Conservation (phyloP, 1,139 yeast species). For the Geotrichum histeridarum region DNA sequence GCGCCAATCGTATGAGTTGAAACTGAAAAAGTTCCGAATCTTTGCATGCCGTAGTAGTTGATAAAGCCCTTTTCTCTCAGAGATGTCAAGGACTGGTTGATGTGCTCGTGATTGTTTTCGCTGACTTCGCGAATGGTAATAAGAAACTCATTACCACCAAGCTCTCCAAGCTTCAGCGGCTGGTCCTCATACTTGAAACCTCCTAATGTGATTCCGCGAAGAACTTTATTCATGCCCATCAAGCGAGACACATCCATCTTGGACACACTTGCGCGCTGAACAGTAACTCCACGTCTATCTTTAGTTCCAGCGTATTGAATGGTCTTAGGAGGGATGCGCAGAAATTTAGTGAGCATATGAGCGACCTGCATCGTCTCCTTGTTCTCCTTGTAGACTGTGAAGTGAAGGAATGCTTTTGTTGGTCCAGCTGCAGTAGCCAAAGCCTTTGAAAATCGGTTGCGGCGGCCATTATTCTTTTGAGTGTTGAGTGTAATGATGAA, state of each 20-base stretch:
- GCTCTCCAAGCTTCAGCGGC: slow-evolving; percentile 70
- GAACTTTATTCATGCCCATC: slow-evolving; percentile 65
- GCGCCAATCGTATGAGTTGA: slow-evolving; percentile 87
- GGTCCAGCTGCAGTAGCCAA: slow-evolving; percentile 20
- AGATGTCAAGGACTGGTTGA: slow-evolving; percentile 52
- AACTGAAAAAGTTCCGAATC: slow-evolving; percentile 92
- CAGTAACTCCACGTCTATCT: slow-evolving; percentile 93
- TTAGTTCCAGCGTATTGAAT: slow-evolving; percentile 91
- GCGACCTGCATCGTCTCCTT: slow-evolving; percentile 97
- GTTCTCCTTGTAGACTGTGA: slow-evolving; percentile 85
- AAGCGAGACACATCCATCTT: slow-evolving; percentile 75
- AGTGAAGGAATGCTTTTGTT: slow-evolving; percentile 59
- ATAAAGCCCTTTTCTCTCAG: slow-evolving; percentile 70
- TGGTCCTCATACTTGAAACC: slow-evolving; percentile 64
- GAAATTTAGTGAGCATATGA: slow-evolving; percentile 60
- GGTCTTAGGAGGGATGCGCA: slow-evolving; percentile 64
- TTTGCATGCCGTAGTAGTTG: slow-evolving; percentile 93
- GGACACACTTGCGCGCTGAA: slow-evolving; percentile 71
- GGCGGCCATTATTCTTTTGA: slow-evolving; percentile 40
- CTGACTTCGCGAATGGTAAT: slow-evolving; percentile 75
- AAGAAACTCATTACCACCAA: slow-evolving; percentile 80
- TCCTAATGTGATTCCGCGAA: slow-evolving; percentile 72
- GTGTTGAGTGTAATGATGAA: slow-evolving; percentile 33
- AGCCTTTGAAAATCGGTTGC: slow-evolving; percentile 14
- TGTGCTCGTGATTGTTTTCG: slow-evolving; percentile 40